Conservation (phyloP, 495 filamentous ascomycete genomes). For the Neurospora discreta region DNA sequence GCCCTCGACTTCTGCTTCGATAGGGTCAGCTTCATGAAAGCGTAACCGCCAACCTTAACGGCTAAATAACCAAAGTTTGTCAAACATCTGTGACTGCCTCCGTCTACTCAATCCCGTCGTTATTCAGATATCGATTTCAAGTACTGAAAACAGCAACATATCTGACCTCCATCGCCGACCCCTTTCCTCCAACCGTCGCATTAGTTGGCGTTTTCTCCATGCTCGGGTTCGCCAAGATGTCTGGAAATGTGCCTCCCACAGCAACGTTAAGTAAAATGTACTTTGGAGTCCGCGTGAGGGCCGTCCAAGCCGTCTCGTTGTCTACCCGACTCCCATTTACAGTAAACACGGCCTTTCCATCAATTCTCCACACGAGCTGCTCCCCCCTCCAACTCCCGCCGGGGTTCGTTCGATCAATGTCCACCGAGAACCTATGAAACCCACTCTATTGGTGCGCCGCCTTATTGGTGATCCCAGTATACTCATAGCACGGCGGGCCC, state of each 20-base stretch:
- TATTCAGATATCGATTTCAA: neutral
- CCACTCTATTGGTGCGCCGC: slow-evolving; percentile 17
- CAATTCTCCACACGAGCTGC: slow-evolving; percentile 31
- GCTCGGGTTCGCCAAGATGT: slow-evolving; percentile 3
- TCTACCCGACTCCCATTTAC: slow-evolving; percentile 22
- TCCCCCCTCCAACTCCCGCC: slow-evolving; percentile 25
- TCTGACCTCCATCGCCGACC: slow-evolving; percentile 8
- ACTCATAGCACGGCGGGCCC: slow-evolving; percentile 34
- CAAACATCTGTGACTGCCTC: neutral
- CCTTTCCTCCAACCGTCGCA: slow-evolving; percentile 2
- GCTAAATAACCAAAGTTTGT: neutral
- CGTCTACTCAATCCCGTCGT: too few species aligned
- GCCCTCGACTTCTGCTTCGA: neutral
- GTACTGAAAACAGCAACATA: slow-evolving; percentile 10
- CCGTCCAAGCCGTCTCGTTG: slow-evolving; percentile 26
- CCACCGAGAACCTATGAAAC: slow-evolving; percentile 31
- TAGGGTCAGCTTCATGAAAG: neutral
- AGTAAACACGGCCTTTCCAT: slow-evolving; percentile 23
- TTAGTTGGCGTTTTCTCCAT: slow-evolving; percentile 3
- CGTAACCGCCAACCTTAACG: neutral
- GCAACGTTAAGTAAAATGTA: slow-evolving; percentile 37
- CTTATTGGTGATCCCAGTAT: slow-evolving; percentile 21
- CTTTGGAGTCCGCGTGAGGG: slow-evolving; percentile 20
- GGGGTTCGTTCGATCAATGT: slow-evolving; percentile 25
- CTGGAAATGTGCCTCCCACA: slow-evolving; percentile 28